Base-by-base conservation (phyloP, 2,329 filamentous ascomycete genomes). In the Aureobasidium sp. region DNA sequence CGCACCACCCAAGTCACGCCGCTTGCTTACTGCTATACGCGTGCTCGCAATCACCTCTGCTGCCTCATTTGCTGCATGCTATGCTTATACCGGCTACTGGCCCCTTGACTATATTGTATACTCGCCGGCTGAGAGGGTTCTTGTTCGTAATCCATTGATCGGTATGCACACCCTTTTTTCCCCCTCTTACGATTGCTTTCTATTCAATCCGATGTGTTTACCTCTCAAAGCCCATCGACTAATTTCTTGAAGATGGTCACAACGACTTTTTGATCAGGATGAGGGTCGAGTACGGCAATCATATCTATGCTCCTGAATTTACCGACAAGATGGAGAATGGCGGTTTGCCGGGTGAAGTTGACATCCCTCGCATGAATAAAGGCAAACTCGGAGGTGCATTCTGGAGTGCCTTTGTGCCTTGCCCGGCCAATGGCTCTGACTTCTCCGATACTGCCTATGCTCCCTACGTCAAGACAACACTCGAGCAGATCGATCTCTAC, bases 321-420 rank as follows among this genome's bases (percentile, higher is more conserved):
- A 86, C 82, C n/a, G 76, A 85, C 41, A 81, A 83, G 6, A 96
- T 96, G 69, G 82, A 87, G 66, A 77, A 88, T 27, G 90, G 89
- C 36, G 83, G 83, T 0, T 75, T 96, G 57, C 70, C 73, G 0
- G 80, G 80, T 3, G 89, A 97, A 66, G 87, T 94, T 58, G 93
- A 97, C 72, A 77, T 96, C 9, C 86, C 88, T 1, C 85, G 92
- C 5, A 80, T 96, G 52, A 80, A 83, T 39, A 74, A 83, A 54
- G 91, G 92, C 1, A 79, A 81, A 66, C 85, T 87, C 65, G 91
- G 91, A 42, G 93, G 91, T 61, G 86, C 89, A n/a, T 97, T 97
- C 72, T 97, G 92, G 93, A 92, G 88, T 71, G 90, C 94, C 10
- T 97, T 82, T 69, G 85, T 88, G 44, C 83, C 84, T 0, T 97